These are phyloP conservation scores for Globisporangium alternatum DNA, from an alignment of 352 stramenopile genomes.

Conservation along the genomic window DNA sequence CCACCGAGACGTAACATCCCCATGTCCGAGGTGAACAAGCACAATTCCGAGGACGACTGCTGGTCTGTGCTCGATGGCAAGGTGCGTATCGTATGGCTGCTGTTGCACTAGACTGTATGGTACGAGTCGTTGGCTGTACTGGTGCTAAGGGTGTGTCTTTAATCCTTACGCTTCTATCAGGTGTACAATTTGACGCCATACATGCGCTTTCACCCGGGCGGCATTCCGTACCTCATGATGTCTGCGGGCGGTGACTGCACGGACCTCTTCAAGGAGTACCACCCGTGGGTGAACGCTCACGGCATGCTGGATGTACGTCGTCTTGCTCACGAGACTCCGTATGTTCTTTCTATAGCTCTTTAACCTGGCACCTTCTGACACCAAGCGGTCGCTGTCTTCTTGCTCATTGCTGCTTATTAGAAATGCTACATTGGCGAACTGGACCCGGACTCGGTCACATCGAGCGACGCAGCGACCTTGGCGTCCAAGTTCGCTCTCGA, in stretches of 20 bases:
- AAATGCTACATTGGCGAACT: conserved; percentile 79
- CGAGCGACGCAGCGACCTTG: conserved; percentile 1
- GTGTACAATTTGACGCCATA: conserved; percentile 97
- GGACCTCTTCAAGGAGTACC: conserved; percentile 96
- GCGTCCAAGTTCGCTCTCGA: conserved; percentile 53
- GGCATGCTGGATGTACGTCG: conserved; percentile 76
- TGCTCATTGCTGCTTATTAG: conserved; percentile 15
- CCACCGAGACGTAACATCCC: conserved; percentile 62
- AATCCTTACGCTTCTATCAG: background rate
- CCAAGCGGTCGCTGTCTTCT: background rate
- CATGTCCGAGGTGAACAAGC: conserved; percentile 81
- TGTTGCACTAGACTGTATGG: background rate
- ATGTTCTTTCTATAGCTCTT: background rate
- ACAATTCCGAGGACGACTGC: conserved; percentile 90
- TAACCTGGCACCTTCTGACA: too few species aligned
- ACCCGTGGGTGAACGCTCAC: conserved; percentile 93
- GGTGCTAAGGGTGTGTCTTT: too few species aligned
- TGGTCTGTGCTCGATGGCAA: conserved; percentile 93
- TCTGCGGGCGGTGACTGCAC: conserved; percentile 93
- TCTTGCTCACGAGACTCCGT: background rate
- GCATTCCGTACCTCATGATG: conserved; percentile 90
- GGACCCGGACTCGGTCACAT: conserved; percentile 44
- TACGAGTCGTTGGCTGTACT: background rate
- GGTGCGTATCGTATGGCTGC: conserved; percentile 55
- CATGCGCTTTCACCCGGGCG: conserved; percentile 97